A percentile compares a stretch with the other conserved stretches of the same genome.
phyloP scores from a whole-genome alignment of 2,329 filamentous ascomycete species.

The Arthrinium phaeospermum region DNA sequence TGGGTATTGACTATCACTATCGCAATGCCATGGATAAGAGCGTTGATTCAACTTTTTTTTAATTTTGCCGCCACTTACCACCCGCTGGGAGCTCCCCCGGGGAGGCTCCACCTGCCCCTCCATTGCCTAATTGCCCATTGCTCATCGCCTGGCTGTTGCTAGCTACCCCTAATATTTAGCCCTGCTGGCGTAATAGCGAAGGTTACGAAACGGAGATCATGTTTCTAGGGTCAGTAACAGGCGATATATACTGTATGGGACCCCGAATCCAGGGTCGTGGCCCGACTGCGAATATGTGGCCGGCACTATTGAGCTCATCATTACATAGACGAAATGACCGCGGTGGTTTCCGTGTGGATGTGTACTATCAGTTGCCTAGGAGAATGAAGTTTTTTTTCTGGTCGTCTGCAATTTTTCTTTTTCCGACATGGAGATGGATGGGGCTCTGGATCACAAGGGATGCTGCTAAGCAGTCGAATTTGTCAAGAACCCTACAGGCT shows the following conservation, averaged over 20 bases:
- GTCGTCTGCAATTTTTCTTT: slow-evolving; percentile 6
- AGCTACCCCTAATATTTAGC: slow-evolving; percentile 1
- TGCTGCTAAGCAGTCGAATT: slow-evolving; percentile 6
- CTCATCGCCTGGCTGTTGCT: slow-evolving; percentile 2
- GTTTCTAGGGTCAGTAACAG: not conserved
- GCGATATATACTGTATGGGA: slow-evolving; percentile 7
- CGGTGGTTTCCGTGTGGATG: slow-evolving; percentile 11
- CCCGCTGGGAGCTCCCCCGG: not conserved
- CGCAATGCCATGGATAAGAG: slow-evolving; percentile 1
- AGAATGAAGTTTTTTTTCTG: not conserved
- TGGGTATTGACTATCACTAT: slow-evolving; percentile 1
- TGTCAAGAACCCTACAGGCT: slow-evolving; percentile 1
- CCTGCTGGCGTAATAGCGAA: not conserved
- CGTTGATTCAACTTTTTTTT: not conserved
- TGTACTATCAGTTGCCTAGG: slow-evolving; percentile 9
- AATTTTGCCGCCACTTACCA: slow-evolving; percentile 9
- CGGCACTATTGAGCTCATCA: slow-evolving; percentile 11
- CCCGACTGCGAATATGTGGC: not conserved
- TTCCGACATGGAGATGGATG: not conserved
- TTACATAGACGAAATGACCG: slow-evolving; percentile 6
- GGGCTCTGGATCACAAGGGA: slow-evolving; percentile 2
- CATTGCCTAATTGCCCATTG: not conserved
- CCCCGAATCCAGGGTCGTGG: not conserved
- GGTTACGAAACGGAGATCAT: slow-evolving; percentile 4
- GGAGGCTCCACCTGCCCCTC: not conserved